Evolutionary conservation across 371 early-diverging fungal species (phyloP).

Genomic region (Rhizopus microsporus): DNA sequence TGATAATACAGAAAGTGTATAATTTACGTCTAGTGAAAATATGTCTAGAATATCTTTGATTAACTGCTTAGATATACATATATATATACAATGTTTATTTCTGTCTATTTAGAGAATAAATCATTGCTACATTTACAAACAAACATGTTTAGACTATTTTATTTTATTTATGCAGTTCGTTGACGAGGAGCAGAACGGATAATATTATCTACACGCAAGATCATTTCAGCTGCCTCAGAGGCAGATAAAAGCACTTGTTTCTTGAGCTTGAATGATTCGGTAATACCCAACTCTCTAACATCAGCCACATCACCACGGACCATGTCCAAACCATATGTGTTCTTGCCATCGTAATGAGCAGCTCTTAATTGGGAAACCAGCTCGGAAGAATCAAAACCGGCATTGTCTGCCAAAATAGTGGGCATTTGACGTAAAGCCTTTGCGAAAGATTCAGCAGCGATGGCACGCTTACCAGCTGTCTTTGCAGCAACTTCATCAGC

Average conservation of each 20-base stretch:
- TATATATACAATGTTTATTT: too few relatives aligned
- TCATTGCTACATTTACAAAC: too few relatives aligned
- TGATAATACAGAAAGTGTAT: too few relatives aligned
- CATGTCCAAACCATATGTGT: conserved; percentile 91
- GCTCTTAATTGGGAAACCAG: conserved; percentile 91
- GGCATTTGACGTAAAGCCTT: conserved; percentile 97
- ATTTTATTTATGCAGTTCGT: conserved; percentile 8
- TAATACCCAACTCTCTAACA: conserved; percentile 89
- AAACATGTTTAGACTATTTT: not conserved
- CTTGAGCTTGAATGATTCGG: conserved; percentile 98
- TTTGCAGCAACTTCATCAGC: conserved; percentile 92
- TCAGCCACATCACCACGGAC: conserved; percentile 80
- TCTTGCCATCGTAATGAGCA: conserved; percentile 87
- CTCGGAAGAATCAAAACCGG: conserved; percentile 96
- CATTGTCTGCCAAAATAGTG: conserved; percentile 98
- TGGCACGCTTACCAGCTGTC: conserved; percentile 95
- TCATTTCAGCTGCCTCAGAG: conserved; percentile 99
- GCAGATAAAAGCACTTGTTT: conserved; percentile 96
- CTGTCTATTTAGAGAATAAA: too few relatives aligned
- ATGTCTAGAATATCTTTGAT: too few relatives aligned
- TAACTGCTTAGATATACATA: too few relatives aligned
- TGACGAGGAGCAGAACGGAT: conserved; percentile 92
- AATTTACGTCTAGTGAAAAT: too few relatives aligned
- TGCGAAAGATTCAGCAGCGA: conserved; percentile 97
- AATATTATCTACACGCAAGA: conserved; percentile 98